phyloP scores from a whole-genome alignment of 257 asterid genomes.

The Catharanthus roseus region DNA sequence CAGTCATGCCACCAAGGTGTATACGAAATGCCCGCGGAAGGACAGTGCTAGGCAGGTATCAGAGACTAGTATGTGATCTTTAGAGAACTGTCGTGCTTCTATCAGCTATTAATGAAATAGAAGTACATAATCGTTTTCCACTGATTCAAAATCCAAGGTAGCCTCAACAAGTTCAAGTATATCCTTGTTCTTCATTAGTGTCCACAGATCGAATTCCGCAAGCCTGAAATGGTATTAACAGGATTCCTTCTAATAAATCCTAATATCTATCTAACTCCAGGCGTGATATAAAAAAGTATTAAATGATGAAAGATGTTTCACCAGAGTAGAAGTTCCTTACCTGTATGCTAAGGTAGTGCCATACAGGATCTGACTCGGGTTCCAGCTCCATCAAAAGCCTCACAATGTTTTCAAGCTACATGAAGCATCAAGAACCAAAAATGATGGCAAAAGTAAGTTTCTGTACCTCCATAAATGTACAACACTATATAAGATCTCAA shows the following conservation, averaged over 20 bases:
- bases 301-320: neutral
- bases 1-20: neutral
- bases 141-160: neutral
- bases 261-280: neutral
- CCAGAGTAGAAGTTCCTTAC: slow-evolving; percentile 33
- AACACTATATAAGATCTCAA: neutral
- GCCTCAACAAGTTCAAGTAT: neutral
- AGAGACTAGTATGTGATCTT: neutral
- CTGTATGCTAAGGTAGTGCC: slow-evolving; percentile 89
- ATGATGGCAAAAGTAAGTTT: neutral
- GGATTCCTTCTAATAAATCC: neutral
- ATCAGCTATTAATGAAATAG: no score
- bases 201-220: neutral
- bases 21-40: neutral
- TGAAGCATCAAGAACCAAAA: slow-evolving; percentile 26
- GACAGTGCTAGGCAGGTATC: neutral
- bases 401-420: slow-evolving; percentile 95
- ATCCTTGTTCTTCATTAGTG: neutral
- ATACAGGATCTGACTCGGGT: slow-evolving; percentile 93
- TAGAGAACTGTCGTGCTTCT: neutral
- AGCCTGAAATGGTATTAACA: neutral
- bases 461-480: neutral
- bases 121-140: neutral
- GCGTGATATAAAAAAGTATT: neutral
- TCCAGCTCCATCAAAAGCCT: slow-evolving; percentile 95